Evolutionary conservation across 1,139 yeast genomes (phyloP).

Genomic region (Yamadazyma pseudoaaseri): DNA sequence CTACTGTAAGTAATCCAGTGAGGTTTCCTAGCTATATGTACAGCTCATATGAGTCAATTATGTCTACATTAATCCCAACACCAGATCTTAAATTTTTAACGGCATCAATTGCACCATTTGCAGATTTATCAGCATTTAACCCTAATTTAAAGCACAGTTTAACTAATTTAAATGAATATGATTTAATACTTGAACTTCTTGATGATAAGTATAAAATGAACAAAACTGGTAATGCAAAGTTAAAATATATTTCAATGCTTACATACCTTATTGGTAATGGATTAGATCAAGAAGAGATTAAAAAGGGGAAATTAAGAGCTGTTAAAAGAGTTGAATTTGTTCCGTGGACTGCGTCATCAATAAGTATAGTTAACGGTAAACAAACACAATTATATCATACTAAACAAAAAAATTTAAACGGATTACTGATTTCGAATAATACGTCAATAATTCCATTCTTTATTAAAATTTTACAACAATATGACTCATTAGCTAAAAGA

Average conservation of each 20-base stretch:
- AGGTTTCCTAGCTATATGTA: constrained; percentile 93
- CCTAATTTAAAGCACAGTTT: constrained; percentile 46
- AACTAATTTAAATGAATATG: constrained; percentile 72
- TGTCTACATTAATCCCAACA: constrained; percentile 82
- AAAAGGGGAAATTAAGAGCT: constrained; percentile 75
- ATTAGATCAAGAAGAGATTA: constrained; percentile 70
- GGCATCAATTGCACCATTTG: constrained; percentile 85
- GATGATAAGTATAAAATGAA: constrained; percentile 83
- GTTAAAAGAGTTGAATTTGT: constrained; percentile 79
- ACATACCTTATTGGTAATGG: constrained; percentile 70
- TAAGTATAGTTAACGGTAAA: constrained; percentile 76
- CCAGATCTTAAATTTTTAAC: constrained; percentile 87
- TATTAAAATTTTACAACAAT: constrained; percentile 68
- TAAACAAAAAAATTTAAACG: constrained; percentile 48
- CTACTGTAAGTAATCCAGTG: constrained; percentile 81
- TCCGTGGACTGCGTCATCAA: constrained; percentile 82
- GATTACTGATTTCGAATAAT: constrained; percentile 77
- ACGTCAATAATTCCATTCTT: constrained; percentile 69
- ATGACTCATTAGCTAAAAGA: constrained; percentile 74
- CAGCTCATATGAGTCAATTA: constrained; percentile 78
- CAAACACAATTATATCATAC: constrained; percentile 1
- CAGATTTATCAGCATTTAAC: constrained; percentile 22
- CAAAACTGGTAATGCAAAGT: constrained; percentile 20
- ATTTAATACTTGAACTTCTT: constrained; percentile 76
- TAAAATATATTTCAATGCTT: constrained; percentile 64